Conservation (phyloP, 352 stramenopile species). For the Globisporangium camurandrum region DNA sequence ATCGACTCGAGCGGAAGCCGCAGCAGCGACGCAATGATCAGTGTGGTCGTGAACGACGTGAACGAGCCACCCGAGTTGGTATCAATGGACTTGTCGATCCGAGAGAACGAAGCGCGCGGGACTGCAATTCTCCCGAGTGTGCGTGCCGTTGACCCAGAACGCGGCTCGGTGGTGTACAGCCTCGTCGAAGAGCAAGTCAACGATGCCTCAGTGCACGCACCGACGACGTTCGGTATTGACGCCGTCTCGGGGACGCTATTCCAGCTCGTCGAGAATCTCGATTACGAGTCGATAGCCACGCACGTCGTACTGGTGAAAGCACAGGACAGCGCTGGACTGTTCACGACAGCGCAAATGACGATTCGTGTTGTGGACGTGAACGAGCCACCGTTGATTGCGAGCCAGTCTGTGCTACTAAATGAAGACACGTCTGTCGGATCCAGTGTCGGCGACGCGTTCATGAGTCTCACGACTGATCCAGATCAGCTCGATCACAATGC, state of each 20-base stretch:
- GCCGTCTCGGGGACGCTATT: conserved; percentile 26
- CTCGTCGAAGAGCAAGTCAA: conserved; percentile 15
- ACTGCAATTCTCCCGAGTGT: conserved; percentile 14
- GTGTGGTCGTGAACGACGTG: conserved; percentile 20
- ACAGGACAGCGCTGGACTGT: conserved; percentile 13
- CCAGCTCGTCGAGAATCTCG: conserved; percentile 17
- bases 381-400: conserved; percentile 16
- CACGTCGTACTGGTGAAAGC: conserved; percentile 7
- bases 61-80: conserved; percentile 20
- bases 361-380: conserved; percentile 27
- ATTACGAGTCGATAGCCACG: conserved; percentile 21
- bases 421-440: conserved; percentile 11
- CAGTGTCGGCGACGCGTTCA: not conserved
- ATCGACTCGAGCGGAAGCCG: conserved; percentile 2
- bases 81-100: conserved; percentile 8
- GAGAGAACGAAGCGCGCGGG: conserved; percentile 20
- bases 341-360: conserved; percentile 8
- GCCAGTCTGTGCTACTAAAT: conserved; percentile 11
- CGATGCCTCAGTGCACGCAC: not conserved
- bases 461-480: conserved; percentile 1
- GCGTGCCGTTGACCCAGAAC: conserved; percentile 21
- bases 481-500: conserved; percentile 1
- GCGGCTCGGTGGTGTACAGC: conserved; percentile 17
- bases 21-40: conserved; percentile 10
- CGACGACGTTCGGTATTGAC: conserved; percentile 36